phyloP scores from a whole-genome alignment of 139 green algal species.

The Diplosphaera chodatii region DNA sequence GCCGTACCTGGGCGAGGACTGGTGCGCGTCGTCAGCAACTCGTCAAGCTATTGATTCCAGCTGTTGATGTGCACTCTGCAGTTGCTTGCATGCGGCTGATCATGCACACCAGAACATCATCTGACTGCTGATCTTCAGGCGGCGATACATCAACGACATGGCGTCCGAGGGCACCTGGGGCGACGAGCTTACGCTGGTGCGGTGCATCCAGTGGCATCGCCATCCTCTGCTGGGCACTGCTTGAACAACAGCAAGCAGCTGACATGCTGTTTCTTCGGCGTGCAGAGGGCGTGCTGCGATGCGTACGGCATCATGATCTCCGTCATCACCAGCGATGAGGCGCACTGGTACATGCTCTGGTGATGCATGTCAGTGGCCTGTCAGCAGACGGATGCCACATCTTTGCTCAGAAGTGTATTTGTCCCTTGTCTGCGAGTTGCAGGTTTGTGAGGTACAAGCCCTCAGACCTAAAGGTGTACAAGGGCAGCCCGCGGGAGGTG shows the following conservation, averaged over 20 bases:
- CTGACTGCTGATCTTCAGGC: too few species aligned
- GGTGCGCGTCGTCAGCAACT: too few species aligned
- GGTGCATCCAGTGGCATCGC: not conserved
- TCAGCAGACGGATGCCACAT: not conserved
- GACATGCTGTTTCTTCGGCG: not conserved
- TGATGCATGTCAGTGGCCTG: not conserved
- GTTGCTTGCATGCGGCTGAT: too few species aligned
- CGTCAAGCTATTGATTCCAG: too few species aligned
- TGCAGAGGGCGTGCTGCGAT: slow-evolving; percentile 50
- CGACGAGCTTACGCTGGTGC: slow-evolving; percentile 70
- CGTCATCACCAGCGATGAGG: slow-evolving; percentile 47
- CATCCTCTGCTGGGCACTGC: too few species aligned
- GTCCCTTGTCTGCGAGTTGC: not conserved
- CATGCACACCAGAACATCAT: too few species aligned
- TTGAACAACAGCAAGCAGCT: not conserved
- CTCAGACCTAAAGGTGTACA: slow-evolving; percentile 7
- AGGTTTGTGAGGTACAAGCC: slow-evolving; percentile 53
- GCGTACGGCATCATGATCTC: slow-evolving; percentile 43
- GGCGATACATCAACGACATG: slow-evolving; percentile 46
- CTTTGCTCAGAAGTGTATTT: not conserved
- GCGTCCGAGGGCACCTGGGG: slow-evolving; percentile 44
- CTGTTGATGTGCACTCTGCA: too few species aligned
- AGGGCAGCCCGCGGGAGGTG: slow-evolving; percentile 30
- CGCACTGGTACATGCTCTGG: slow-evolving; percentile 35
- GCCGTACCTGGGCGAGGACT: slow-evolving; percentile 33